Evolutionary conservation across 2,329 filamentous ascomycete species (phyloP).

Genomic region (Penicillium sp.): DNA sequence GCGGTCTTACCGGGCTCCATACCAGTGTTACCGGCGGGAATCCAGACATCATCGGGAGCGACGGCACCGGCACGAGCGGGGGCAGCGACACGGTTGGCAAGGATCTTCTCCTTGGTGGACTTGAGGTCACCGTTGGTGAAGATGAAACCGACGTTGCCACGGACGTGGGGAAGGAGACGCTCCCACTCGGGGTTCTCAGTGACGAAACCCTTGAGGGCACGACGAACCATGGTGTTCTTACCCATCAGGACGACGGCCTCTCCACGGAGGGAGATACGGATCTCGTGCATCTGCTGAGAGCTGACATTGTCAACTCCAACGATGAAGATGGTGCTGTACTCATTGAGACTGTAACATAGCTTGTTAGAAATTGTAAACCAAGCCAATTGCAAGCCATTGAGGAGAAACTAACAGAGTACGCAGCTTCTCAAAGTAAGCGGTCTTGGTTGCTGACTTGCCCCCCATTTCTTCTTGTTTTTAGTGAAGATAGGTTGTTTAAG

Average conservation of each 20-base stretch:
- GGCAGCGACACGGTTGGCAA: slow-evolving; percentile 94
- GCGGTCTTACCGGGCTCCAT: slow-evolving; percentile 99
- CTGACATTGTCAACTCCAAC: slow-evolving; percentile 98
- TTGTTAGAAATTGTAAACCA: neutral
- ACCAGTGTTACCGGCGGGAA: slow-evolving; percentile 98
- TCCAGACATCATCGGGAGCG: slow-evolving; percentile 87
- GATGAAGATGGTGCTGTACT: slow-evolving; percentile 97
- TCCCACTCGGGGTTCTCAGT: slow-evolving; percentile 92
- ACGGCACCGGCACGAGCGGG: slow-evolving; percentile 97
- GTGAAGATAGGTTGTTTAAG: slow-evolving; percentile 99
- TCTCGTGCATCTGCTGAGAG: slow-evolving; percentile 99
- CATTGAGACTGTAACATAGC: slow-evolving; percentile 63
- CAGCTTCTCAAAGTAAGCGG: slow-evolving; percentile 97
- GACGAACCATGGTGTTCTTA: slow-evolving; percentile 99
- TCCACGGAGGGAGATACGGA: slow-evolving; percentile 84
- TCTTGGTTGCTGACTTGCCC: slow-evolving; percentile 94
- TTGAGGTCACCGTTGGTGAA: slow-evolving; percentile 99
- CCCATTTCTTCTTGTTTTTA: slow-evolving; percentile 89
- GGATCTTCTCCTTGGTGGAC: slow-evolving; percentile 86
- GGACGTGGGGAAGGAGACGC: slow-evolving; percentile 92
- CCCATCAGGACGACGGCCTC: slow-evolving; percentile 97
- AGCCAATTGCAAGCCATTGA: slow-evolving; percentile 61
- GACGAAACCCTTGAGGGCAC: slow-evolving; percentile 94
- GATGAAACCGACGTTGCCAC: slow-evolving; percentile 98
- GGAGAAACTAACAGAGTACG: neutral